phyloP scores from a whole-genome alignment of 2,329 filamentous ascomycete species.

The Botrytis galanthina region DNA sequence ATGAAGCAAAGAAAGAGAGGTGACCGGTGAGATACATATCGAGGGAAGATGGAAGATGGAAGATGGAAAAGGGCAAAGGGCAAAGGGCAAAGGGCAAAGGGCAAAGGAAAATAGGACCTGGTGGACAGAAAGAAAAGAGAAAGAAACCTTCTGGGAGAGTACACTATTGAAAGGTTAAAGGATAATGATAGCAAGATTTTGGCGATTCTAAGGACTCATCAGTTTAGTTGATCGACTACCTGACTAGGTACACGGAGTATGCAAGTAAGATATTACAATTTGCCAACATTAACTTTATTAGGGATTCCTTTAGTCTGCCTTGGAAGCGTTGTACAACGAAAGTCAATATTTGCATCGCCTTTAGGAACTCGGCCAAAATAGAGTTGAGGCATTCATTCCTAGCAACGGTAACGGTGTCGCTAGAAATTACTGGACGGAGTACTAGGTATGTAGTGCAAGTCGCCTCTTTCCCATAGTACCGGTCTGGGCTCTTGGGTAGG shows the following conservation, averaged over 20 bases:
- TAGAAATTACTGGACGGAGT: not conserved
- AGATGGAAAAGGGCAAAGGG: no score
- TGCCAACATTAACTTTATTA: not conserved
- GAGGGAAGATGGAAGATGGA: not conserved
- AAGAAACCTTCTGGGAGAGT: not conserved
- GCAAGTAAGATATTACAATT: not conserved
- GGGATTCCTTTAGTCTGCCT: not conserved
- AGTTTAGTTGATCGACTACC: not conserved
- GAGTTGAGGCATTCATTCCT: not conserved
- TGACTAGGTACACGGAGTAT: not conserved
- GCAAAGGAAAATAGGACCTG: not conserved
- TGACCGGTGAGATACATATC: not conserved
- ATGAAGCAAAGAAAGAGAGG: not conserved
- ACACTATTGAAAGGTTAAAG: not conserved
- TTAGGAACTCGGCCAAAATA: not conserved
- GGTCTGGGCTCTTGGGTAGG: not conserved
- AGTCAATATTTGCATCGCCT: not conserved
- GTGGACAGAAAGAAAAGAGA: not conserved
- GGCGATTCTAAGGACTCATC: not conserved
- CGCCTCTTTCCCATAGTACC: not conserved
- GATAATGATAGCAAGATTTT: not conserved
- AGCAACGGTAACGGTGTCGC: not conserved
- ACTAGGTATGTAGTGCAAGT: not conserved
- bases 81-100: not conserved
- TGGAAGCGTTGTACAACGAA: not conserved